Base-by-base conservation (phyloP, 2,329 filamentous ascomycete genomes). In the Diaporthe capsici region DNA sequence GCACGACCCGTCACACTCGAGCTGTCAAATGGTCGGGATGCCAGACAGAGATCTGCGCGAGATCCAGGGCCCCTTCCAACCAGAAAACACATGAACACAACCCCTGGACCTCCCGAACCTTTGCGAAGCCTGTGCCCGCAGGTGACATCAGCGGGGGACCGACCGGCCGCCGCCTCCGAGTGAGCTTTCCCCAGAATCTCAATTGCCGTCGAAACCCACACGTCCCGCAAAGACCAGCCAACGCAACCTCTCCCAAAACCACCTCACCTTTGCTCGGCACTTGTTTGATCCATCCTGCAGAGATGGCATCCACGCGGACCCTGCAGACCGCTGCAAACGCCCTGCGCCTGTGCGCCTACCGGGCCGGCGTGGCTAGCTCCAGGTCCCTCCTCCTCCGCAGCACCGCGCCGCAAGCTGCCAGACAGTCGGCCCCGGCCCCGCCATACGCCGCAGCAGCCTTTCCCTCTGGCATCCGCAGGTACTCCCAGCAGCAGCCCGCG, bases 401-500 rank as follows among this genome's bases (percentile, higher is more conserved):
- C 63, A 22, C 47, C 42, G 58, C 57, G 51, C 47, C 42, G 15
- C 44, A 2, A 6, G 17, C 55, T 39, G 17, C 31, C 44, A 3
- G 37, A 8, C 31, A 13, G 47, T 34, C 28, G 31, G 22, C 63
- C 20, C 53, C 31, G n/a, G n/a, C 15, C 39, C 53, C 70, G 8
- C 9, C 34, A 37, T 1, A 25, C 31, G 57, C 42, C 8, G 39
- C 15, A 15, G 58, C 65, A 13, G 51, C 53, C 12, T 42, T 44
- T 20, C 25, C 55, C 58, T n/a, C 63, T n/a, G 44, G 34, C 31
- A 47, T 44, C 31, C 49, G 60, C 60, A 39, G 71, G 49, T 85
- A 83, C 77, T 84, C 83, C 47, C 51, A 61, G 47, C 37, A 73
- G 8, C 78, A 80, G 74, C 68, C 76, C 5, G 63, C 75, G 4